These are phyloP conservation scores for Wallacemonas collosoma DNA, from an alignment of 208 protist genomes.

Conservation along the genomic window DNA sequence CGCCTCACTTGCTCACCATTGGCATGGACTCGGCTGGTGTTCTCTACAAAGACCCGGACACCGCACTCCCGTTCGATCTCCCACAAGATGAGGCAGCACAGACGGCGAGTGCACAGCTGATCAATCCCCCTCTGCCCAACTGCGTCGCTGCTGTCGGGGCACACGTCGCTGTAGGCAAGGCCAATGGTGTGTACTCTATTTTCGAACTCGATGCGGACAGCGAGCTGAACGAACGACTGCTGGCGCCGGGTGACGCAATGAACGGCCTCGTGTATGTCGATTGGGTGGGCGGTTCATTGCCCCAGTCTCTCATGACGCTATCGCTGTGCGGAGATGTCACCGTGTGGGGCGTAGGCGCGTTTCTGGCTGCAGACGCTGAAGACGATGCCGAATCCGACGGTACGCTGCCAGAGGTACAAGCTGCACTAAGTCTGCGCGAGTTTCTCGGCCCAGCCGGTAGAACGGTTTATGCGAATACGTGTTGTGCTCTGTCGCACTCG, in stretches of 20 bases:
- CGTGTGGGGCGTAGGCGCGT: conserved; percentile 60
- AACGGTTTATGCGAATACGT: conserved; percentile 35
- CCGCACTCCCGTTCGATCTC: conserved; percentile 17
- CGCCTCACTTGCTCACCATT: conserved; percentile 36
- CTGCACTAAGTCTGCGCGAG: conserved; percentile 56
- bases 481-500: conserved; percentile 22
- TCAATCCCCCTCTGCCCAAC: conserved; percentile 79
- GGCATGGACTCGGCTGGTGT: conserved; percentile 69
- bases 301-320: conserved; percentile 52
- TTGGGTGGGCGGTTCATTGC: conserved; percentile 30
- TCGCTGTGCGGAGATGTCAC: conserved; percentile 78
- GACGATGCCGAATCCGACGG: conserved; percentile 34
- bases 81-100: conserved; percentile 24
- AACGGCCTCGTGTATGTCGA: conserved; percentile 69
- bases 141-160: conserved; percentile 37
- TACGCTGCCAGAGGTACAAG: conserved; percentile 48
- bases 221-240: conserved; percentile 26
- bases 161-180: conserved; percentile 51
- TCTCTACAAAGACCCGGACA: conserved; percentile 34
- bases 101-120: conserved; percentile 31
- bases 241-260: conserved; percentile 57
- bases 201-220: conserved; percentile 31
- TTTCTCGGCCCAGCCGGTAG: conserved; percentile 19
- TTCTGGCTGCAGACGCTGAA: conserved; percentile 25
- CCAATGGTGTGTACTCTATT: conserved; percentile 71